A percentile compares a stretch with the other conserved stretches of the same genome.
Evolutionary conservation across 805 yeast genomes (phyloP).

Genomic region (Lipomyces yamadae): DNA sequence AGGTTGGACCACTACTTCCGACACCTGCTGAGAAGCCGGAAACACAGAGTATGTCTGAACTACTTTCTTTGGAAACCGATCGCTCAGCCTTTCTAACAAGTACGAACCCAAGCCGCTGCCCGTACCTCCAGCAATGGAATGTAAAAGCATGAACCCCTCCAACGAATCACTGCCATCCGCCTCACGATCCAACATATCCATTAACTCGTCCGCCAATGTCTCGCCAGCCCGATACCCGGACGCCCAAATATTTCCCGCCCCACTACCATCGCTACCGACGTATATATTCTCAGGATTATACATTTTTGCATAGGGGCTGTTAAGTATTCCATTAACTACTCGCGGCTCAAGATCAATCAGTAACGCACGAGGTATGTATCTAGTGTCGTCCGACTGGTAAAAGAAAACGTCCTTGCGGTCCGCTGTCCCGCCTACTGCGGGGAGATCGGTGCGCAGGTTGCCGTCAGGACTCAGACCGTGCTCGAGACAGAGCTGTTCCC

Average conservation of each 20-base stretch:
- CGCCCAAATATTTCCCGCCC: constrained; percentile 97
- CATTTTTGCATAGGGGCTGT: constrained; percentile 58
- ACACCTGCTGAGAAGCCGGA: constrained; percentile 75
- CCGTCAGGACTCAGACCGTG: constrained; percentile 83
- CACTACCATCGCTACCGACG: constrained; percentile 78
- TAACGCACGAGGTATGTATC: constrained; percentile 87
- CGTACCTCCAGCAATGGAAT: constrained; percentile 98
- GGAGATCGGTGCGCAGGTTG: constrained; percentile 44
- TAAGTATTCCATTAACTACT: constrained; percentile 61
- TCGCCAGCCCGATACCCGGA: constrained; percentile 82
- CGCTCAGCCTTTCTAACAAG: constrained; percentile 75
- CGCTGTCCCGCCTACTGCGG: constrained; percentile 37
- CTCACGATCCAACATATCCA: constrained; percentile 86
- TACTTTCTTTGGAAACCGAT: constrained; percentile 80
- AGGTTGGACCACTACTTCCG: constrained; percentile 98
- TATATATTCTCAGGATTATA: constrained; percentile 85
- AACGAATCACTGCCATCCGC: constrained; percentile 86
- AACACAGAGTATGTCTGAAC: constrained; percentile 86
- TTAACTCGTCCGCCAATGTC: constrained; percentile 67
- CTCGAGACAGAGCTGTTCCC: constrained; percentile 86
- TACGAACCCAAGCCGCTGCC: constrained; percentile 95
- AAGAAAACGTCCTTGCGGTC: constrained; percentile 88
- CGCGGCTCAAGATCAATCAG: constrained; percentile 89
- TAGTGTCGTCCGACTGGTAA: constrained; percentile 69
- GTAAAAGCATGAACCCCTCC: constrained; percentile 88